Evolutionary conservation across 345 rosid genomes (phyloP).

Genomic region (Populus euphratica): DNA sequence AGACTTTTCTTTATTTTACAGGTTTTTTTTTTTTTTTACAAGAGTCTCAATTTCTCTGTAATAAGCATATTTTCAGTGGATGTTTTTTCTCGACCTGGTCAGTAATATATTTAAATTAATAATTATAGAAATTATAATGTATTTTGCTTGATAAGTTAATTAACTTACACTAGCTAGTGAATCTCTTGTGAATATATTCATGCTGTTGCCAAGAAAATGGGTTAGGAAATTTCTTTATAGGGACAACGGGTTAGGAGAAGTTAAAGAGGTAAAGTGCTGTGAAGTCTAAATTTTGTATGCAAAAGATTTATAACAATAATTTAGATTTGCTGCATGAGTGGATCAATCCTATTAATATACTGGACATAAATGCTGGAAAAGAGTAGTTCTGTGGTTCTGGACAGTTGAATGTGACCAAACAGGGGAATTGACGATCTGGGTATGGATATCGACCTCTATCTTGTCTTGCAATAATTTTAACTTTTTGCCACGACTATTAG

Average conservation of each 20-base stretch:
- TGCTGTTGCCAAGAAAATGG: not conserved
- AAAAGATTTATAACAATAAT: too few relatives aligned
- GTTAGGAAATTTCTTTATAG: not conserved
- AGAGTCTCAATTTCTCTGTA: too few relatives aligned
- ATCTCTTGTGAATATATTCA: not conserved
- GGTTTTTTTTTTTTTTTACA: too few relatives aligned
- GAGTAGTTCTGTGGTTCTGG: not conserved
- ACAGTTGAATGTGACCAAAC: slow-evolving; percentile 26
- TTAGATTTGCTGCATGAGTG: too few relatives aligned
- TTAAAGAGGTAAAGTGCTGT: not conserved
- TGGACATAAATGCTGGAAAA: not conserved
- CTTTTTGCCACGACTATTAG: slow-evolving; percentile 21
- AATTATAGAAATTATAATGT: not conserved
- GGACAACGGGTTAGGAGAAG: not conserved
- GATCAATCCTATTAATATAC: not conserved
- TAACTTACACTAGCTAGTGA: not conserved
- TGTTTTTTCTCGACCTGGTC: too few relatives aligned
- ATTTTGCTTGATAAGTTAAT: not conserved
- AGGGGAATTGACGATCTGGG: slow-evolving; percentile 12
- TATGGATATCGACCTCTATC: slow-evolving; percentile 3
- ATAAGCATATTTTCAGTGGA: too few relatives aligned
- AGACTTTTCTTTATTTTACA: too few relatives aligned
- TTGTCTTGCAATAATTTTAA: slow-evolving; percentile 24
- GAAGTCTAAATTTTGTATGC: not conserved
- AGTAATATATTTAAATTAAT: too few relatives aligned